Evolutionary conservation across 805 yeast species (phyloP).

Genomic region (Starmerella floris): DNA sequence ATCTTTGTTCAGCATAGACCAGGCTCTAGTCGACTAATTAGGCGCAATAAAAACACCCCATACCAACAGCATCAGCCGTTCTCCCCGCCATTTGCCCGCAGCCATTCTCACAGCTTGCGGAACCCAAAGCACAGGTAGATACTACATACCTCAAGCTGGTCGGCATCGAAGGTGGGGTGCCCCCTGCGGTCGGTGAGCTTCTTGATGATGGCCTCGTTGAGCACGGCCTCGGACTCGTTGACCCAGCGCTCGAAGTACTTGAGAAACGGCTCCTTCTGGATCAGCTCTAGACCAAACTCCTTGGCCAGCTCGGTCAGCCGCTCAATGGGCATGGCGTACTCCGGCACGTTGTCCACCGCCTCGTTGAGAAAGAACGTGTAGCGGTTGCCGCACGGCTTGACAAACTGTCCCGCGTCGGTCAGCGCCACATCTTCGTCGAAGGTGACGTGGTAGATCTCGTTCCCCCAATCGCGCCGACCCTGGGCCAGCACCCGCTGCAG

Average conservation of each 20-base stretch:
- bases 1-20: no score
- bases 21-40: no score
- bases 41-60: no score
- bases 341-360: constrained; percentile 95
- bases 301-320: constrained; percentile 69
- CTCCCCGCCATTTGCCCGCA: no score
- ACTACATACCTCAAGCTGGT: constrained; percentile 76
- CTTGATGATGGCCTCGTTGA: constrained; percentile 25
- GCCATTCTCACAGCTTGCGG: constrained; percentile 29
- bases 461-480: constrained; percentile 65
- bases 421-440: constrained; percentile 44
- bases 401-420: constrained; percentile 29
- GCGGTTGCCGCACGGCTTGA: constrained; percentile 56
- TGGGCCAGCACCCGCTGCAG: constrained; percentile 26
- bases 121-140: constrained; percentile 77
- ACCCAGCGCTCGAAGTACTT: constrained; percentile 72
- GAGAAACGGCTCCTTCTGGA: constrained; percentile 61
- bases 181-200: constrained; percentile 62
- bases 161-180: constrained; percentile 72
- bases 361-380: constrained; percentile 74
- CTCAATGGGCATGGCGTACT: constrained; percentile 91
- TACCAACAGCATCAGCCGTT: no score
- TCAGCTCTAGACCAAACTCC: constrained; percentile 62
- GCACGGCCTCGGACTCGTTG: constrained; percentile 30
- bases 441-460: constrained; percentile 64